Evolutionary conservation across 768 basidiomycete genomes (phyloP).

Genomic region (Collybiopsis luxurians): DNA sequence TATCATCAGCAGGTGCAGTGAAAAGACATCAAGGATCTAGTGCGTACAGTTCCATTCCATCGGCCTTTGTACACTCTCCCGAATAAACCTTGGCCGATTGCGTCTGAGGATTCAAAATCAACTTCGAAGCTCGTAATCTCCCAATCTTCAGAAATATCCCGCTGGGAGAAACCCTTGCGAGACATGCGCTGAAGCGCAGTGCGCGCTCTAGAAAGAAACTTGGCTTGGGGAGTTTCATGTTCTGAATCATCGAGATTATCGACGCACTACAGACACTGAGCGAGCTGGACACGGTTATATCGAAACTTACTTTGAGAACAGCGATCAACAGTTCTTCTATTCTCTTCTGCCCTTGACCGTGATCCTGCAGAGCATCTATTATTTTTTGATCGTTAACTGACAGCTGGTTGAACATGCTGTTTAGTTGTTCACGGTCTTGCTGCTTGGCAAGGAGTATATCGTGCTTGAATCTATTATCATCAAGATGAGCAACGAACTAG

Average conservation of each 20-base stretch:
- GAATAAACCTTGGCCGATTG: conserved; percentile 14
- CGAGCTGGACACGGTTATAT: background rate
- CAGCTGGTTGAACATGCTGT: background rate
- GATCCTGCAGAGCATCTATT: background rate
- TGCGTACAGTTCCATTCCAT: conserved; percentile 6
- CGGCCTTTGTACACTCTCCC: conserved; percentile 13
- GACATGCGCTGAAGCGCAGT: conserved; percentile 1
- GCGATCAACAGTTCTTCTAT: background rate
- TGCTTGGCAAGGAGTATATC: background rate
- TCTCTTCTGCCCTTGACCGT: background rate
- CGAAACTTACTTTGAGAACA: background rate
- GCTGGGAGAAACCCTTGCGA: background rate
- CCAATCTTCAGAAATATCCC: background rate
- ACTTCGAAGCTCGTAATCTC: conserved; percentile 14
- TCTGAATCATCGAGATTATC: background rate
- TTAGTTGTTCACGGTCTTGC: background rate
- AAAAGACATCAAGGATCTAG: background rate
- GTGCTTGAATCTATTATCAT: background rate
- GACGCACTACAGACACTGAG: background rate
- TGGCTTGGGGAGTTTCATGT: background rate
- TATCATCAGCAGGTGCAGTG: background rate
- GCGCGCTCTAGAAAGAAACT: background rate
- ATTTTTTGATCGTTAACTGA: background rate
- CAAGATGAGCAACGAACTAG: background rate
- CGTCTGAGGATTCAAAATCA: conserved; percentile 5